Percentiles rank a stretch among this genome's conserved stretches.
These are phyloP conservation scores for Yarrowia sp. DNA, from an alignment of 805 yeast genomes.

Conservation along the genomic window DNA sequence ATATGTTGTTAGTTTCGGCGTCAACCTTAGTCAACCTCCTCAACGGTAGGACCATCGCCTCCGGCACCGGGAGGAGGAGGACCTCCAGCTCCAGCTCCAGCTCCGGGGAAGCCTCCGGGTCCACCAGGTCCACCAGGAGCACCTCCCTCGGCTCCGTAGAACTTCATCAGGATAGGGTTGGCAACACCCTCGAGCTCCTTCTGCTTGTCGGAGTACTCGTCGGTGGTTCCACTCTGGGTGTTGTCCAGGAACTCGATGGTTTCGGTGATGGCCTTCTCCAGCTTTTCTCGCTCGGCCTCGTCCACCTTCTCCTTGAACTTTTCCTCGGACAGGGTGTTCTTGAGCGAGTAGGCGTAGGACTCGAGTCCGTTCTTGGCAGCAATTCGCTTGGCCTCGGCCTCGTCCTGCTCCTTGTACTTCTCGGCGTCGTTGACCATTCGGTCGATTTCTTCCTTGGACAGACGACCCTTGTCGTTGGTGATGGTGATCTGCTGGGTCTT, in stretches of 20 bases:
- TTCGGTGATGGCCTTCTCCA: conserved; percentile 16
- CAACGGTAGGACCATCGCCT: background rate
- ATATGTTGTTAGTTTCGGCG: background rate
- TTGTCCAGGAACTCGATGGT: conserved; percentile 15
- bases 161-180: conserved; percentile 9
- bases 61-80: conserved; percentile 4
- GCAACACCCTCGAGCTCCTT: conserved; percentile 13
- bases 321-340: conserved; percentile 51
- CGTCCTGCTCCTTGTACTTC: conserved; percentile 95
- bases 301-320: conserved; percentile 18
- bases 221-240: conserved; percentile 1
- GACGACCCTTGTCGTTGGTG: conserved; percentile 16
- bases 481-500: conserved; percentile 82
- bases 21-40: background rate
- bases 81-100: background rate
- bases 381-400: conserved; percentile 87
- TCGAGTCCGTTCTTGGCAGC: conserved; percentile 93
- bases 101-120: conserved; percentile 8
- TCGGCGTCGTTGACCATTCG: conserved; percentile 98
- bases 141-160: conserved; percentile 12
- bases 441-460: conserved; percentile 43
- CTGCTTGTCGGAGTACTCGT: conserved; percentile 19
- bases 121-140: conserved; percentile 1
- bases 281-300: conserved; percentile 6
- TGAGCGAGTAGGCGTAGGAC: conserved; percentile 90